Evolutionary conservation across 2,329 filamentous ascomycete genomes (phyloP), one percentile per base, ranked within the genome.

Genomic region (Samsoniella hepiali): DNA sequence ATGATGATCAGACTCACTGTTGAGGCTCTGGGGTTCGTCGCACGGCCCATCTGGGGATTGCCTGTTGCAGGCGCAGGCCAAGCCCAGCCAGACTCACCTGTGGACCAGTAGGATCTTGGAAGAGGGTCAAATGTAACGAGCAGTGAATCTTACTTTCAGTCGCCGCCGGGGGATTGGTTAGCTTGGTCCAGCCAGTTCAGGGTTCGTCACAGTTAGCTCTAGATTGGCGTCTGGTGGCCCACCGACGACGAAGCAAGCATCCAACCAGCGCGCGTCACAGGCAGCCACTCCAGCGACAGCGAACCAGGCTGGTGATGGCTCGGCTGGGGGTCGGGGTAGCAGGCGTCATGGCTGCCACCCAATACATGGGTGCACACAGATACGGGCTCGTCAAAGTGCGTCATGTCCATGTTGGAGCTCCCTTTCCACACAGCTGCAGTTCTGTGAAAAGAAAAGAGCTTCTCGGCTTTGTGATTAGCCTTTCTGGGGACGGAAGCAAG

Each of bases 311-410:
- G 58, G 38, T 17, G 29, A 53, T 32, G 44, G 58, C 58, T 53
- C 11, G 34, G 34, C 34, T 13, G 38, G 38, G 58, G 58, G 58
- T 60, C 38, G 9, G 29, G 54, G 27, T 15, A 59, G 32, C 45
- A 40, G 31, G 47, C 55, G 55, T 58, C 62, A 59, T 51, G 47
- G 31, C 55, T 63, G 58, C 59, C 59, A 59, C 51, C 42, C 63
- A 38, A 36, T 53, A 7, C 40, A 54, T 32, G 29, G 58, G 50
- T 50, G 50, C 53, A 27, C n/a, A 27, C 17, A 22, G 49, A 51
- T 40, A 54, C 17, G 34, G 32, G 40, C 22, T 49, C 17, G 8
- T 44, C 58, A 66, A 70, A 71, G 70, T 71, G 70, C 70, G 70
- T 72, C 71, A 72, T 69, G 51, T 63, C 66, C 64, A 31, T 27